These are phyloP conservation scores for Mycena vulgaris DNA, from an alignment of 768 basidiomycete species.

Conservation along the genomic window DNA sequence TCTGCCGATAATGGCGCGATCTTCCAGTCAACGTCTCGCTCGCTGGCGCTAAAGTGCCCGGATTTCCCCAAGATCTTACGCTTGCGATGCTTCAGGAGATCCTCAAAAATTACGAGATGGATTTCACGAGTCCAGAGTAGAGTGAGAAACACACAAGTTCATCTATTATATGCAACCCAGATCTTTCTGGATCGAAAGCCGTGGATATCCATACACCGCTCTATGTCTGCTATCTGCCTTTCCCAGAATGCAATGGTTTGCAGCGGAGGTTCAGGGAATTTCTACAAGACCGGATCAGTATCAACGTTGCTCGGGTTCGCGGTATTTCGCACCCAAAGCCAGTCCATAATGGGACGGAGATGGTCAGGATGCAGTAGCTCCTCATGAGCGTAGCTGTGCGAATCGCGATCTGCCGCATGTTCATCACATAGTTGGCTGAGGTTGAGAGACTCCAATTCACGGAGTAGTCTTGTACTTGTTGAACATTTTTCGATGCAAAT, in stretches of 20 bases:
- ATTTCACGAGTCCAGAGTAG: too few relatives aligned
- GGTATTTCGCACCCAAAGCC: neutral
- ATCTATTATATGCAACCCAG: too few relatives aligned
- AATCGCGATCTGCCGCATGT: neutral
- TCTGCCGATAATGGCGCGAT: too few relatives aligned
- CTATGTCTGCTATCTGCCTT: neutral
- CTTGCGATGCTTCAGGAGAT: too few relatives aligned
- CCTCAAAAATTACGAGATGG: too few relatives aligned
- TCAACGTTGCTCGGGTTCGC: too few relatives aligned
- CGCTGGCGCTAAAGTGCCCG: too few relatives aligned
- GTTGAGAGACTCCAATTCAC: neutral
- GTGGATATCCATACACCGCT: too few relatives aligned
- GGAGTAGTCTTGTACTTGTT: neutral
- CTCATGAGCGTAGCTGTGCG: neutral
- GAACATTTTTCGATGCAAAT: neutral
- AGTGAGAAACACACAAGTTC: too few relatives aligned
- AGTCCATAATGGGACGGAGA: neutral
- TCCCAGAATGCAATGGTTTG: neutral
- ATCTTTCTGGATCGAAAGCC: too few relatives aligned
- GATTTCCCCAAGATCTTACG: too few relatives aligned
- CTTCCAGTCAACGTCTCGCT: too few relatives aligned
- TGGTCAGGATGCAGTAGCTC: neutral
- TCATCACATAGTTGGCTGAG: neutral
- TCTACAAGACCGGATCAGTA: neutral
- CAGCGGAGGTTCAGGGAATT: neutral